Evolutionary conservation across 169 alveolate species (phyloP).

Genomic region (Plasmodium sp.): DNA sequence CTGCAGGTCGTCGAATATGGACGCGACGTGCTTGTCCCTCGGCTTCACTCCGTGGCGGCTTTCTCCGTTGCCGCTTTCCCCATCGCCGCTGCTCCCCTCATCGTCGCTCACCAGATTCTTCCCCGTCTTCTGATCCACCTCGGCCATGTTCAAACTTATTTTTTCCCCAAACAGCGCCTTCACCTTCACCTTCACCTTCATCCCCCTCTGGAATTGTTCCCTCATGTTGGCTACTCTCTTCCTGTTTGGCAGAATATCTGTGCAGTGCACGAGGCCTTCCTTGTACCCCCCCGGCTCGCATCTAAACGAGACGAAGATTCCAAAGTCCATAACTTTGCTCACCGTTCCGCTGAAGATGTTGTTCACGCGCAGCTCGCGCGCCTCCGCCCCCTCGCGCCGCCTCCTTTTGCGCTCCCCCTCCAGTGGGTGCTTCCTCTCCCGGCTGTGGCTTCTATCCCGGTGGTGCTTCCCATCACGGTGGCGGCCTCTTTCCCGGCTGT

Average conservation of each 20-base stretch:
- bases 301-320: conserved; percentile 83
- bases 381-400: background rate
- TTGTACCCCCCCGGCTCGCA: conserved; percentile 77
- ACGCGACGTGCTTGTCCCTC: background rate
- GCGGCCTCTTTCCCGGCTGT: background rate
- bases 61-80: background rate
- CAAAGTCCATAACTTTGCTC: conserved; percentile 81
- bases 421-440: background rate
- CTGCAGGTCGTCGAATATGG: conserved; percentile 18
- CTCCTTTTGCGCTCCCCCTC: background rate
- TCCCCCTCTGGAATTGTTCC: conserved; percentile 38
- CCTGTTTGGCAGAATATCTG: conserved; percentile 77
- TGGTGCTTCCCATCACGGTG: background rate
- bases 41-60: no score
- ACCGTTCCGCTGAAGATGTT: conserved; percentile 82
- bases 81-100: background rate
- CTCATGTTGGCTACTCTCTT: conserved; percentile 45
- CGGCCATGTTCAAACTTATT: conserved; percentile 87
- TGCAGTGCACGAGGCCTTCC: conserved; percentile 87
- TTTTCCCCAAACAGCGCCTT: conserved; percentile 70
- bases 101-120: conserved; percentile 64
- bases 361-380: background rate
- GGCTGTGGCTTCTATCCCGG: background rate
- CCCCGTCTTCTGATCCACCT: conserved; percentile 88
- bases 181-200: conserved; percentile 78